These are phyloP conservation scores for Calonectria pseudoreteaudii DNA, from an alignment of 2,329 filamentous ascomycete species.

Conservation along the genomic window DNA sequence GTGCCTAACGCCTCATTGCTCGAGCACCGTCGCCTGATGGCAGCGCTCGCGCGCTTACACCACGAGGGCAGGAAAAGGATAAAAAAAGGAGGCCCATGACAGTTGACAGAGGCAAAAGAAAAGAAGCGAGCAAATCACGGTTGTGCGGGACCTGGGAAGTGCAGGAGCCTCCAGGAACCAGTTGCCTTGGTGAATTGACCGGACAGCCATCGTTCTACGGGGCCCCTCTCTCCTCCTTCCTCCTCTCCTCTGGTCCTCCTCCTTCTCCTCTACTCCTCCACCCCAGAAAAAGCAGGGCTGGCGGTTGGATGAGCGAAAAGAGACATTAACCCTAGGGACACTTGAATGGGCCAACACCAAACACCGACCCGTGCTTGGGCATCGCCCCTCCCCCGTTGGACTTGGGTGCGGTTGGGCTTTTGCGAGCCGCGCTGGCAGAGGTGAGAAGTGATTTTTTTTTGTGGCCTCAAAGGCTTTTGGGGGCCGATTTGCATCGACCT, in stretches of 20 bases:
- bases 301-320: not conserved
- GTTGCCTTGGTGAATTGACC: not conserved
- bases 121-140: not conserved
- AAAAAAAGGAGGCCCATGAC: not conserved
- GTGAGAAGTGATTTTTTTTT: constrained; percentile 4
- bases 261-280: too few species aligned
- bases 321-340: not conserved
- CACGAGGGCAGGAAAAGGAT: not conserved
- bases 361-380: not conserved
- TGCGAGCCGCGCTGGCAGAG: not conserved
- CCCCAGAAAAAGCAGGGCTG: not conserved
- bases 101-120: not conserved
- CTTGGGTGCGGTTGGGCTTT: not conserved
- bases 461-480: not conserved
- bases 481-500: not conserved
- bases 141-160: not conserved
- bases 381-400: not conserved
- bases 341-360: not conserved
- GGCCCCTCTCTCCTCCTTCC: too few species aligned
- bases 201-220: not conserved
- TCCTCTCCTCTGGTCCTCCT: too few species aligned
- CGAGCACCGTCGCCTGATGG: not conserved
- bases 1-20: constrained; percentile 10
- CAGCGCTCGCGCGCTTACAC: not conserved
- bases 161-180: not conserved